Evolutionary conservation across 169 alveolate species (phyloP), one percentile per base, ranked within the genome.

Genomic region (Plasmodium reichenowi): DNA sequence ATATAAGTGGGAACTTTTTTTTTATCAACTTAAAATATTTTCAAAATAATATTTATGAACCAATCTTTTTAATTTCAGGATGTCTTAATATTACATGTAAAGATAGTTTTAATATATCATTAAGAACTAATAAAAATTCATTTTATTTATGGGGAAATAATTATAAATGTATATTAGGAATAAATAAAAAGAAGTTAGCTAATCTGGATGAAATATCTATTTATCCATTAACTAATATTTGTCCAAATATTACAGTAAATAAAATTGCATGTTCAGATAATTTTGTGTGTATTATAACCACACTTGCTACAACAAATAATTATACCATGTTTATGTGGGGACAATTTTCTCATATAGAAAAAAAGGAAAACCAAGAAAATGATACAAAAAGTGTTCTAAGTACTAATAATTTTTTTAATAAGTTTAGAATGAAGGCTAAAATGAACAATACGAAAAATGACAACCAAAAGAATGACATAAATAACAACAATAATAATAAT

Each of bases 1-100:
- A 86, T 67, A 86, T 86, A 15, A 72, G 92, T 86, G 88, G 96
- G 85, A 58, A 94, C 88, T 32, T 93, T 68, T 56, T 88, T 91
- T 50, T 73, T 48, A 62, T 94, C 47, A 54, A 60, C 50, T 73
- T 91, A 88, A 68, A 94, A 76, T 88, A 94, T 74, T 74, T 64
- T 75, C 15, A 92, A 78, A 48, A 92, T 26, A 62, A 92, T 93
- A 24, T 94, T 58, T 59, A 85, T 80, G 72, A 64, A 22, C 75
- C 96, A 74, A 29, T 54, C 47, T 45, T 75, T 74, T 78, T 94
- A 94, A 85, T 94, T 80, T 66, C 89, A 59, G 85, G 63, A 3
- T 56, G 93, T 91, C 47, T 93, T 43, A 24, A 48, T 48, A 72
- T 86, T 43, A 24, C 62, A 5, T 86, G 92, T 86, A 60, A 45